A percentile compares a stretch with the other conserved stretches of the same genome.
Evolutionary conservation across 1,139 yeast species (phyloP).

Genomic region (Magnusiomyces fungicola): DNA sequence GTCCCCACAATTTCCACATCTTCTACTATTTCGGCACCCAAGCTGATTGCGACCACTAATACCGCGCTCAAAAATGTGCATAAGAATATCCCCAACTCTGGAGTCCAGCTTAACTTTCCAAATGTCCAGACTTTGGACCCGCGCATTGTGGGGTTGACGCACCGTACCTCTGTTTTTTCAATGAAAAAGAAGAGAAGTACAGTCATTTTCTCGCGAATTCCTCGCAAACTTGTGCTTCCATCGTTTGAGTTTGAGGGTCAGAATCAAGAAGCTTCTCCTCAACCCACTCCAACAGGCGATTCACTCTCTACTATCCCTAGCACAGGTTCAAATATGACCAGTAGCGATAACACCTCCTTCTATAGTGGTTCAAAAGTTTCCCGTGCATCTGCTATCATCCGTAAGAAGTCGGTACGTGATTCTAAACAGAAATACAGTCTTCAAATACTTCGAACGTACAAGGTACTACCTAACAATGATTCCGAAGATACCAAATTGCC

Average conservation of each 20-base stretch:
- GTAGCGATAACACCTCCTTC: not conserved
- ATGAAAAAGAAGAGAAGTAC: not conserved
- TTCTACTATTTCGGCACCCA: too few species aligned
- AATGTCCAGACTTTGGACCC: too few species aligned
- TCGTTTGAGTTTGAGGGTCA: not conserved
- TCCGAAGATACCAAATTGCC: not conserved
- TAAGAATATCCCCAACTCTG: not conserved
- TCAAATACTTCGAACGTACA: not conserved
- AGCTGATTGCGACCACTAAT: not conserved
- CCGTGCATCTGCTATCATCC: not conserved
- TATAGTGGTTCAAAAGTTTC: not conserved
- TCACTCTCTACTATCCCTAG: too few species aligned
- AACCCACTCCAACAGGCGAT: not conserved
- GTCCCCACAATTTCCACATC: too few species aligned
- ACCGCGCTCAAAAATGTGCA: not conserved
- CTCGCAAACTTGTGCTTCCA: not conserved
- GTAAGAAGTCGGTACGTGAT: not conserved
- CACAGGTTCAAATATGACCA: too few species aligned
- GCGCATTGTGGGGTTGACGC: too few species aligned
- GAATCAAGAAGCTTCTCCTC: not conserved
- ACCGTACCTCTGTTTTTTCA: not conserved
- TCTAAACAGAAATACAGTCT: not conserved
- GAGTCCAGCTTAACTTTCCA: not conserved
- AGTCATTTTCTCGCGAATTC: not conserved
- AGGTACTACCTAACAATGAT: not conserved